A percentile compares a stretch with the other conserved stretches of the same genome.
Conservation (phyloP, 2,329 filamentous ascomycete genomes). For the Colletotrichum tropicicola region DNA sequence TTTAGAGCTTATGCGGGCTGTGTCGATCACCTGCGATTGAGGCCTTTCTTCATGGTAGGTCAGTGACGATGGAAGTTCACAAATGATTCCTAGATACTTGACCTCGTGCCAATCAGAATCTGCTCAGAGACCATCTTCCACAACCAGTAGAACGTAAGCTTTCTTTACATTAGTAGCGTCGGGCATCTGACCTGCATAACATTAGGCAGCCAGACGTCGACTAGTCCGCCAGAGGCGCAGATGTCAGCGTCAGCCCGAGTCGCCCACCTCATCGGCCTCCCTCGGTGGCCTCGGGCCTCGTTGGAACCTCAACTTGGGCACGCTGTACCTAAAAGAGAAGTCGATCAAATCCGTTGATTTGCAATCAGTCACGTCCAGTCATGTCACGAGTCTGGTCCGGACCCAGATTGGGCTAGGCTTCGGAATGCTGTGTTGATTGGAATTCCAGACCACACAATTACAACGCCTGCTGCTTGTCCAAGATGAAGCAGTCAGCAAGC, state of each 20-base stretch:
- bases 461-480: not conserved
- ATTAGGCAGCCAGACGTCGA: not conserved
- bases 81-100: not conserved
- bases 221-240: not conserved
- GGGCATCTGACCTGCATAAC: not conserved
- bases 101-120: no score
- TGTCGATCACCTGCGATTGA: not conserved
- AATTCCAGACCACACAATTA: not conserved
- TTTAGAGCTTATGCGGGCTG: not conserved
- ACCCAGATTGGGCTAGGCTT: not conserved
- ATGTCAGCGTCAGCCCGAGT: not conserved
- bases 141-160: no score
- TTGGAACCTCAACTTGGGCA: not conserved
- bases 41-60: not conserved
- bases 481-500: not conserved
- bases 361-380: not conserved
- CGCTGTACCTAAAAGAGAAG: not conserved
- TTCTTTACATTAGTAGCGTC: not conserved
- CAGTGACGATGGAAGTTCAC: not conserved
- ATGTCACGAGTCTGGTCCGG: not conserved
- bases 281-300: not conserved
- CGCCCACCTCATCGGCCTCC: not conserved
- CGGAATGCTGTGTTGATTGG: not conserved
- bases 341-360: not conserved
- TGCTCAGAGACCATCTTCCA: no score